Evolutionary conservation across 2,329 filamentous ascomycete species (phyloP).

Genomic region (Venturia oleaginea): DNA sequence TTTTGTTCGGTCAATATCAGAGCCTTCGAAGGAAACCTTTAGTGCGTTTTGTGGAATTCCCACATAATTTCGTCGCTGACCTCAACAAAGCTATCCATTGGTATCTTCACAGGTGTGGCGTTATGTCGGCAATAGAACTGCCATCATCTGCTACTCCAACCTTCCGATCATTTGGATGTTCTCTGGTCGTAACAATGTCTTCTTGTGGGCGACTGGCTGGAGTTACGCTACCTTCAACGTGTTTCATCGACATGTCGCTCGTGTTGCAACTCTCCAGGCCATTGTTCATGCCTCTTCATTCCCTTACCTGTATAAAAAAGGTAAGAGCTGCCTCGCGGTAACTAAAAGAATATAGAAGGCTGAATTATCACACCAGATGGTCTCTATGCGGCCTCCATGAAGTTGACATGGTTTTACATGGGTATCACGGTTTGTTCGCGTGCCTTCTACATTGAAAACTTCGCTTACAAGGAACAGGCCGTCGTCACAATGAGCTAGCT

Average conservation of each 20-base stretch:
- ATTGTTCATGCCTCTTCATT: constrained; percentile 64
- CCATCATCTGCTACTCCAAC: constrained; percentile 54
- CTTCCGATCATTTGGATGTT: constrained; percentile 59
- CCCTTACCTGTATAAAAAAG: constrained; percentile 33
- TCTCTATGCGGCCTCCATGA: not conserved
- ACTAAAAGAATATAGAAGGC: not conserved
- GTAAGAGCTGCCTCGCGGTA: not conserved
- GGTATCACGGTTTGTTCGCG: constrained; percentile 12
- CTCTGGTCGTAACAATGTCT: constrained; percentile 55
- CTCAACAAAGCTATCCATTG: constrained; percentile 20
- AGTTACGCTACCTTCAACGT: constrained; percentile 94
- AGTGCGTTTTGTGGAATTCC: not conserved
- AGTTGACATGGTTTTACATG: constrained; percentile 8
- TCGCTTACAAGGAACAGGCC: constrained; percentile 18
- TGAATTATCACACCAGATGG: not conserved
- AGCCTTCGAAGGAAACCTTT: constrained; percentile 17
- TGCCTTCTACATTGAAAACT: not conserved
- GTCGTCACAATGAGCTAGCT: constrained; percentile 36
- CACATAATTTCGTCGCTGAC: not conserved
- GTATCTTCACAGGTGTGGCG: constrained; percentile 36
- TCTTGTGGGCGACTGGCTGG: constrained; percentile 61
- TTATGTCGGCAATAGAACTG: constrained; percentile 54
- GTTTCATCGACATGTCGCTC: constrained; percentile 73
- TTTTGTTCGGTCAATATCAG: constrained; percentile 38
- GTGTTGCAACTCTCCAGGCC: constrained; percentile 59